Percentiles rank a stretch among this genome's conserved stretches.
Conservation (phyloP, 192 early-diverging fungal genomes). For the Globomyces pollinis-pini region DNA sequence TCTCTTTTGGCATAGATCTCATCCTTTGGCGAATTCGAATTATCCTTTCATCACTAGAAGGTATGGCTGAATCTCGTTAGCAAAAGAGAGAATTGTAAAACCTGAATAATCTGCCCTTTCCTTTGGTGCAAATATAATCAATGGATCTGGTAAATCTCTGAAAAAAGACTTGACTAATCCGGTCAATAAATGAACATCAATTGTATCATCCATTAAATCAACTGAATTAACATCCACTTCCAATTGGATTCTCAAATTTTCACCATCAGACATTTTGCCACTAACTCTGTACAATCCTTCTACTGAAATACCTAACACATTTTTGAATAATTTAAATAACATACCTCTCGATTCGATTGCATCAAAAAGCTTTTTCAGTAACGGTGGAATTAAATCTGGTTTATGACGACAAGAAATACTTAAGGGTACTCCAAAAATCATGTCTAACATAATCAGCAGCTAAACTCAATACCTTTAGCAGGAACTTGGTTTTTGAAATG, state of each 20-base stretch:
- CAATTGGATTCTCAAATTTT: constrained; percentile 12
- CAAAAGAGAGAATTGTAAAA: too few species aligned
- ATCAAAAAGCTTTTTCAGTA: constrained; percentile 17
- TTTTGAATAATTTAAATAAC: neutral
- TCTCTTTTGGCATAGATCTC: constrained; percentile 32
- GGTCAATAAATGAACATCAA: constrained; percentile 54
- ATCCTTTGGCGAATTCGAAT: constrained; percentile 28
- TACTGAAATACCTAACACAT: constrained; percentile 16
- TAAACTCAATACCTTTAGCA: constrained; percentile 11
- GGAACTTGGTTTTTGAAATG: constrained; percentile 14
- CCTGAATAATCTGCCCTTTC: constrained; percentile 49
- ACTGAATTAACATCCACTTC: constrained; percentile 20
- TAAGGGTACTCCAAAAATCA: constrained; percentile 31
- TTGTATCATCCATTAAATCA: constrained; percentile 21
- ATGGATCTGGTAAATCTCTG: constrained; percentile 52
- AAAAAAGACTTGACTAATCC: constrained; percentile 59
- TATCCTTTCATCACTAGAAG: constrained; percentile 30
- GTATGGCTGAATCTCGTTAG: constrained; percentile 28
- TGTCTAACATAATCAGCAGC: constrained; percentile 17
- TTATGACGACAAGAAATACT: neutral
- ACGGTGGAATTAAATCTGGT: constrained; percentile 9
- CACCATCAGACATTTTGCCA: constrained; percentile 23
- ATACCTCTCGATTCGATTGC: constrained; percentile 27
- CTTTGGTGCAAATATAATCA: constrained; percentile 45
- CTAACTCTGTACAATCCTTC: constrained; percentile 32